Percentiles rank a stretch among this genome's conserved stretches.
These are phyloP conservation scores for Eucalyptus regnans DNA, from an alignment of 345 rosid species.

Conservation along the genomic window DNA sequence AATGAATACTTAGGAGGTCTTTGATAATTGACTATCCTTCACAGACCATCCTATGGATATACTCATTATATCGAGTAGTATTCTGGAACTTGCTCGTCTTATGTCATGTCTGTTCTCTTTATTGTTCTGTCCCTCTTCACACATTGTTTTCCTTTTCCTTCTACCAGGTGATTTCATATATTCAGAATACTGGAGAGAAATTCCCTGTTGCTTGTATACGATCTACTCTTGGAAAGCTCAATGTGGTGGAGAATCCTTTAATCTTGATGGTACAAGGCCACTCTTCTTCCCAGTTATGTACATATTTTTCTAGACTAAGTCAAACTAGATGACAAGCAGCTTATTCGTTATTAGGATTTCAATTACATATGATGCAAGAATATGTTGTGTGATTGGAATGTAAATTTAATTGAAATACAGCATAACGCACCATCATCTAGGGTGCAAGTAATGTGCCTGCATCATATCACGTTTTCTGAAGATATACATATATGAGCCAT, in stretches of 20 bases:
- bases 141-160: neutral
- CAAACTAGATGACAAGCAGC: neutral
- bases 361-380: neutral
- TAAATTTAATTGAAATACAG: neutral
- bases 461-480: neutral
- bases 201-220: constrained; percentile 14
- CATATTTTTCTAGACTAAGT: neutral
- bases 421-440: neutral
- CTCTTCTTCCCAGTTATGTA: neutral
- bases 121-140: neutral
- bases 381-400: neutral
- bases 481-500: neutral
- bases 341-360: neutral
- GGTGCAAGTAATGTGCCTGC: neutral
- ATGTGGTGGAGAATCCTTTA: constrained; percentile 24
- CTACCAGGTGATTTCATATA: constrained; percentile 34
- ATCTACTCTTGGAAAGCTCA: constrained; percentile 40
- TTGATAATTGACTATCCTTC: neutral
- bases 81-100: neutral
- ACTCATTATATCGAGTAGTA: neutral
- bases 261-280: constrained; percentile 30
- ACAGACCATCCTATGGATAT: neutral
- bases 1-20: neutral
- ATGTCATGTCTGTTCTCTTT: neutral
- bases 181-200: constrained; percentile 33